phyloP scores from a whole-genome alignment of 1,139 yeast genomes.

The Maudiozyma humilis region DNA sequence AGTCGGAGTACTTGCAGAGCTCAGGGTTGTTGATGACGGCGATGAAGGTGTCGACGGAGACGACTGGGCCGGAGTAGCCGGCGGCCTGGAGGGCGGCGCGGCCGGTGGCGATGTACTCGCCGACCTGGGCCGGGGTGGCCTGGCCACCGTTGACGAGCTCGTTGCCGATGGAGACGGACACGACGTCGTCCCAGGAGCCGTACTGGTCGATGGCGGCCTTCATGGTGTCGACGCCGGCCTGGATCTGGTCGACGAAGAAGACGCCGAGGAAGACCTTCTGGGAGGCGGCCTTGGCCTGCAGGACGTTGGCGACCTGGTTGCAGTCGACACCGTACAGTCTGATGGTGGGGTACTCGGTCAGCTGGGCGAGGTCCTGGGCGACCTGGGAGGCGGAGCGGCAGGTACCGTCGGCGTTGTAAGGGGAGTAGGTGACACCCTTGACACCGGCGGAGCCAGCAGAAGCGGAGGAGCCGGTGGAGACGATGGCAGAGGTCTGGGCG shows the following conservation, averaged over 20 bases:
- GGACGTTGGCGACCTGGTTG: conserved; percentile 61
- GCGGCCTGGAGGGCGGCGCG: conserved; percentile 53
- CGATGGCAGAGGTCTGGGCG: conserved; percentile 34
- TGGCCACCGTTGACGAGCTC: conserved; percentile 64
- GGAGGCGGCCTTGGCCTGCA: conserved; percentile 48
- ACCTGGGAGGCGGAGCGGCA: conserved; percentile 61
- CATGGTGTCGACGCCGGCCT: conserved; percentile 46
- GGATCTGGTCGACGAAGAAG: conserved; percentile 47
- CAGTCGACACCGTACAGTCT: conserved; percentile 84
- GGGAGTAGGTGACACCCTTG: conserved; percentile 75
- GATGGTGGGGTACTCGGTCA: conserved; percentile 49
- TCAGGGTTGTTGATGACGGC: conserved; percentile 66
- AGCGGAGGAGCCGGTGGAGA: conserved; percentile 35
- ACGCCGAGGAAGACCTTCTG: conserved; percentile 72
- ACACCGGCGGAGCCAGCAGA: conserved; percentile 34
- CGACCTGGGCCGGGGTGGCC: conserved; percentile 52
- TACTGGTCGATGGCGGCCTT: conserved; percentile 45
- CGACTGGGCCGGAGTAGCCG: conserved; percentile 62
- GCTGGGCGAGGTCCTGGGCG: conserved; percentile 47
- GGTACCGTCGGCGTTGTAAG: conserved; percentile 60
- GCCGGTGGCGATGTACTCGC: conserved; percentile 46
- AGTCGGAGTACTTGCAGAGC: conserved; percentile 63
- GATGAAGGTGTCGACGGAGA: conserved; percentile 70
- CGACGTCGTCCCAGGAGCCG: conserved; percentile 61
- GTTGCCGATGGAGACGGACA: conserved; percentile 73